Evolutionary conservation across 2,329 filamentous ascomycete species (phyloP).

Genomic region (Fusarium euwallaceae): DNA sequence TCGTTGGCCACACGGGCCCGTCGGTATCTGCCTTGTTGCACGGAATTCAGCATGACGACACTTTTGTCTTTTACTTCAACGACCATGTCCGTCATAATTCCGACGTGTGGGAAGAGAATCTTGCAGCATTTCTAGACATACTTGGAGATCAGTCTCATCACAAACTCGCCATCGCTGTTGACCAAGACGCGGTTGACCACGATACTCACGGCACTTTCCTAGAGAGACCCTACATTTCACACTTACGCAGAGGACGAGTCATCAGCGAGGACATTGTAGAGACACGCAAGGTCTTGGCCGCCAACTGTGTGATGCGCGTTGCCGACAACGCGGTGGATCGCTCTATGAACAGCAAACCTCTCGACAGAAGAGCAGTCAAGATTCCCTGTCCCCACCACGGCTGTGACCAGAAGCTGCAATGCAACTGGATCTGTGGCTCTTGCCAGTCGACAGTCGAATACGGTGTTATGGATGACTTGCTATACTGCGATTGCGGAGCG

Average conservation of each 20-base stretch:
- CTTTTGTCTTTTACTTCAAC: constrained; percentile 14
- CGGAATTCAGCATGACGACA: background rate
- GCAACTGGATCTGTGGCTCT: background rate
- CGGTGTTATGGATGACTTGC: background rate
- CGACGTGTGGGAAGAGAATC: constrained; percentile 18
- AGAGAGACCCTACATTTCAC: background rate
- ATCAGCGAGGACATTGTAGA: background rate
- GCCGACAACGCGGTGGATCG: background rate
- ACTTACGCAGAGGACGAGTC: background rate
- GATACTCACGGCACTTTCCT: background rate
- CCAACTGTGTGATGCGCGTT: background rate
- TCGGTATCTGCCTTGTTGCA: constrained; percentile 8
- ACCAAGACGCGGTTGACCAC: background rate
- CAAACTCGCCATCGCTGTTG: background rate
- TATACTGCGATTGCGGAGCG: background rate
- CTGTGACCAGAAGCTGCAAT: background rate
- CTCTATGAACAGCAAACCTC: background rate
- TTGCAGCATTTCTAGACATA: constrained; percentile 5
- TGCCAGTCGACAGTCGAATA: background rate
- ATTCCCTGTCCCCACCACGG: background rate
- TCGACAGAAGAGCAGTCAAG: background rate
- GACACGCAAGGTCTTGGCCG: background rate
- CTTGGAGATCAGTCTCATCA: background rate
- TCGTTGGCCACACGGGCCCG: background rate
- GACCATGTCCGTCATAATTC: constrained; percentile 9